Evolutionary conservation across 192 early-diverging fungal genomes (phyloP), one percentile per base, ranked within the genome.

Genomic region (Backusella australiensis): DNA sequence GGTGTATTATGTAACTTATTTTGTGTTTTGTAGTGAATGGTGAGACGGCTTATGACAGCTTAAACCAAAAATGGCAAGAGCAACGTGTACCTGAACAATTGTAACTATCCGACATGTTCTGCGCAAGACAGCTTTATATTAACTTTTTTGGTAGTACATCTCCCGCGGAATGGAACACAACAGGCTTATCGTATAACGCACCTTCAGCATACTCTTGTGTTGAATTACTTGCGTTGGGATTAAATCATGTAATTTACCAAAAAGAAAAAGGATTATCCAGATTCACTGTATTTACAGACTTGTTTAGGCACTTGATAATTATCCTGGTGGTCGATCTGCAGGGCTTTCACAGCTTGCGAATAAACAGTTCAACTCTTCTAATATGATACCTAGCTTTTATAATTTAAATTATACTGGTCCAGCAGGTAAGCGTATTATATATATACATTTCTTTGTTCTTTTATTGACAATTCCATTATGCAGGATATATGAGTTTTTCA

Each of bases 341-440:
- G 80, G 71, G 3, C 36, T 81, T 6, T 2, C 29, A 1, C 75
- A 59, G 26, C 63, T 81, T 17, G 12, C 3, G 19, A 32, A 19
- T 29, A 23, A 34, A 1, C 67, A 26, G 12, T 81, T 81, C 35
- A 74, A 81, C 69, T 53, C 59, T 12, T 38, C 86, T 80, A 32
- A 85, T 8, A 73, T 87, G 67, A 74, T 15, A 17, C 85, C 85
- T 14, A 19, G 52, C 4, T 72, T 71, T 38, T 80, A 82, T 72
- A 87, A 85, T 52, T 72, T 80, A 41, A 81, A 85, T 34, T 87
- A 85, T 41, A 81, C 77, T 4, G 86, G 86, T 3, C 86, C 86
- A 44, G 80, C 78, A 12, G 85, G 85, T 29, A 78, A 74, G 1
- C 17, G 6, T 39, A 70, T 34, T 29, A 46, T 32, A 41, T 38